Conservation (phyloP, 345 rosid species). For the Corchorus capsularis region DNA sequence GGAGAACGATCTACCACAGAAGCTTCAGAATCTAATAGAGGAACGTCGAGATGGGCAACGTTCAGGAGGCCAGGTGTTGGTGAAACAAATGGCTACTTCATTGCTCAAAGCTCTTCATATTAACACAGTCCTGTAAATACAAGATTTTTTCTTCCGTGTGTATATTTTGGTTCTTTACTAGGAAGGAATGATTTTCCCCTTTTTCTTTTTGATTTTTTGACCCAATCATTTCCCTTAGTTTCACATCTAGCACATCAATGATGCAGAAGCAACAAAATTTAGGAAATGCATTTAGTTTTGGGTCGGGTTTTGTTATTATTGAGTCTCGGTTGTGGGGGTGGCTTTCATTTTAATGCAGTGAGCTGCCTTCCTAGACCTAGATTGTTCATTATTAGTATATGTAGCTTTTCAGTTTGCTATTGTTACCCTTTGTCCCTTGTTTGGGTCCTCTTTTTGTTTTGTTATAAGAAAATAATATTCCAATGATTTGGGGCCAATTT, state of each 20-base stretch:
- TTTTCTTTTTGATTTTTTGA: background rate
- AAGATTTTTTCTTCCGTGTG: slow-evolving; percentile 14
- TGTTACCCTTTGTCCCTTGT: background rate
- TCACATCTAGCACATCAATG: background rate
- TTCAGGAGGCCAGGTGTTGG: slow-evolving; percentile 95
- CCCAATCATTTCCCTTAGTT: background rate
- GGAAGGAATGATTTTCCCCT: slow-evolving; percentile 3
- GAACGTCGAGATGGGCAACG: slow-evolving; percentile 97
- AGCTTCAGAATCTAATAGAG: slow-evolving; percentile 83
- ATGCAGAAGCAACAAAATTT: slow-evolving; percentile 10
- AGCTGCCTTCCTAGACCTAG: background rate
- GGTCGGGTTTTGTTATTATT: too few relatives aligned
- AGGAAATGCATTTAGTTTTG: background rate
- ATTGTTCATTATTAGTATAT: background rate
- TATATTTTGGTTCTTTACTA: slow-evolving; percentile 22
- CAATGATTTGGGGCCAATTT: slow-evolving; percentile 1
- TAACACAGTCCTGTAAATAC: slow-evolving; percentile 76
- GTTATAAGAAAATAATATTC: background rate
- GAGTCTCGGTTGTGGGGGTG: background rate
- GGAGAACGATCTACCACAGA: slow-evolving; percentile 89
- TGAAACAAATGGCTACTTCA: slow-evolving; percentile 97
- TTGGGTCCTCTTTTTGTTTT: background rate
- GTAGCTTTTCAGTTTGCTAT: background rate
- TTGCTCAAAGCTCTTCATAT: slow-evolving; percentile 94
- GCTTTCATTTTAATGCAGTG: slow-evolving; percentile 5